phyloP scores from a whole-genome alignment of 306 rosid genomes.

The Glycine soja region DNA sequence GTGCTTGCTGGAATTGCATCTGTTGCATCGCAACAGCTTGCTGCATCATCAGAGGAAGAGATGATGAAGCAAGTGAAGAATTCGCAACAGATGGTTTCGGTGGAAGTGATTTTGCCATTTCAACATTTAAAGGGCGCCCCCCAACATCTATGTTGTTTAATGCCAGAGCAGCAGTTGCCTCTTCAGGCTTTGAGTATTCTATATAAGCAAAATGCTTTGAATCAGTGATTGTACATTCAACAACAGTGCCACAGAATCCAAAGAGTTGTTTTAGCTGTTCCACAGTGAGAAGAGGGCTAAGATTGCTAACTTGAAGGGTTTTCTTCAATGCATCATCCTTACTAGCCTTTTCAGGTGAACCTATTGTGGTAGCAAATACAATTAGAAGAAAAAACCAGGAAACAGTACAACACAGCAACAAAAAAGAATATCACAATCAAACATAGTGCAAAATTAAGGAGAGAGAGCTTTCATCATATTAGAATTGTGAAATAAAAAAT shows the following conservation, averaged over 20 bases:
- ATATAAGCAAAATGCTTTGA: slow-evolving; percentile 99
- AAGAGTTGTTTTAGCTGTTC: slow-evolving; percentile 96
- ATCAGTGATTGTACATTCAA: slow-evolving; percentile 91
- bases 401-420: not conserved
- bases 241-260: slow-evolving; percentile 95
- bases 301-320: slow-evolving; percentile 99
- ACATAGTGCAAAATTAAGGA: slow-evolving; percentile 29
- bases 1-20: slow-evolving; percentile 98
- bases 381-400: slow-evolving; percentile 33
- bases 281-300: slow-evolving; percentile 94
- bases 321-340: slow-evolving; percentile 81
- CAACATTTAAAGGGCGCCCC: slow-evolving; percentile 98
- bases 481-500: slow-evolving; percentile 7
- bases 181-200: slow-evolving; percentile 93
- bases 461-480: slow-evolving; percentile 4
- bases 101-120: slow-evolving; percentile 98
- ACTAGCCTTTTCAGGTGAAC: slow-evolving; percentile 77
- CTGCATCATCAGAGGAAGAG: slow-evolving; percentile 98
- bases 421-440: not conserved
- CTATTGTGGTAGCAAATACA: slow-evolving; percentile 53
- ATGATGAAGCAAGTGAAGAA: slow-evolving; percentile 78
- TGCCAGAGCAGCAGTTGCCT: slow-evolving; percentile 92
- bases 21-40: slow-evolving; percentile 99
- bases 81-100: slow-evolving; percentile 62
- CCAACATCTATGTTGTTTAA: slow-evolving; percentile 97